phyloP scores from a whole-genome alignment of 1,284 basidiomycete genomes.

The Chalciporus sp. region DNA sequence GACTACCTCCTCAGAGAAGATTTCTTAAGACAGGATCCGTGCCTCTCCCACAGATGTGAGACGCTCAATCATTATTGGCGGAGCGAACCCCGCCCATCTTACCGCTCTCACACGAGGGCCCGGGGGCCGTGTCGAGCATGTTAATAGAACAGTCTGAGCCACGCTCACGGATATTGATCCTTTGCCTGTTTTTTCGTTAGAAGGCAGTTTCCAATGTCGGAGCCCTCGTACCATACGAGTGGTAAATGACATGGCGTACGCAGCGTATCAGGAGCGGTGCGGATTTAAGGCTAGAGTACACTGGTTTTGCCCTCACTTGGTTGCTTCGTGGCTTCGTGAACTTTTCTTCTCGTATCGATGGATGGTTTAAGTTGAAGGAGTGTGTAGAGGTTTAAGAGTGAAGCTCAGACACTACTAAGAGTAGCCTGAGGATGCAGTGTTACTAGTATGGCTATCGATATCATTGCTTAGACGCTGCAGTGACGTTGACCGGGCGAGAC shows the following conservation, averaged over 20 bases:
- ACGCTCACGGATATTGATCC: slow-evolving; percentile 2
- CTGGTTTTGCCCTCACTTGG: not conserved
- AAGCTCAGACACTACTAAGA: too few relatives aligned
- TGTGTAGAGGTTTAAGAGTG: too few relatives aligned
- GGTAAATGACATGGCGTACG: slow-evolving; percentile 16
- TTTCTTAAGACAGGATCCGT: not conserved
- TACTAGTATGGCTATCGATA: too few relatives aligned
- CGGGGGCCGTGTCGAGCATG: not conserved
- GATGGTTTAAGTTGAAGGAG: too few relatives aligned
- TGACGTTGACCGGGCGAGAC: too few relatives aligned
- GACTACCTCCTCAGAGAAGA: not conserved
- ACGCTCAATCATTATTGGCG: not conserved
- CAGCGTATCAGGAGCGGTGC: not conserved
- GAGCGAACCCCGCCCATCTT: not conserved
- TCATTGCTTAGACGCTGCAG: too few relatives aligned
- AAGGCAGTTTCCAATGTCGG: not conserved
- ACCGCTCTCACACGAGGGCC: slow-evolving; percentile 6
- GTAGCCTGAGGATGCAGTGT: too few relatives aligned
- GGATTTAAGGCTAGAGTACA: slow-evolving; percentile 8
- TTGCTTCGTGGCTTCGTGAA: not conserved
- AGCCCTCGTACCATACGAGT: not conserved
- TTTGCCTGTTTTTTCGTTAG: not conserved
- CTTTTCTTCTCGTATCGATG: not conserved
- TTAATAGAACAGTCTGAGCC: not conserved
- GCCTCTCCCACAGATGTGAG: not conserved